These are phyloP conservation scores for Candida loeiensis DNA, from an alignment of 805 yeast species.

Conservation along the genomic window DNA sequence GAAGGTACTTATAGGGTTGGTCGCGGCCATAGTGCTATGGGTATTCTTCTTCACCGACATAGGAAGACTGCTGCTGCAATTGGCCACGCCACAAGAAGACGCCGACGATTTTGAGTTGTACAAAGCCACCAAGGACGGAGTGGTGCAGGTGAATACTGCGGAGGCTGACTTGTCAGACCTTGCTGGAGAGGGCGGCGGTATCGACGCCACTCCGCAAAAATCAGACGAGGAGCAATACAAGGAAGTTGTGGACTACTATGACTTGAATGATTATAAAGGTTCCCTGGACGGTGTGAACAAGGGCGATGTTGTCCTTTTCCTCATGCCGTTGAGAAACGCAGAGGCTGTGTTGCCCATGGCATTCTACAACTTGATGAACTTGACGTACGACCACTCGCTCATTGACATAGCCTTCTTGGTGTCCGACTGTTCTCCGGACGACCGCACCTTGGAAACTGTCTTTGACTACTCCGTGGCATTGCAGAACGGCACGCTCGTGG, in stretches of 20 bases:
- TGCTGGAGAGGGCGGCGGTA: background rate
- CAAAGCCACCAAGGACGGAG: slow-evolving; percentile 32
- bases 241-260: slow-evolving; percentile 56
- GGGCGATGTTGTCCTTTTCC: slow-evolving; percentile 63
- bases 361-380: slow-evolving; percentile 80
- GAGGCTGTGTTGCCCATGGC: slow-evolving; percentile 73
- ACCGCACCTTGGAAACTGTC: slow-evolving; percentile 61
- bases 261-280: slow-evolving; percentile 57
- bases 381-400: slow-evolving; percentile 76
- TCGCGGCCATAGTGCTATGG: slow-evolving; percentile 10
- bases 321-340: slow-evolving; percentile 79
- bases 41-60: slow-evolving; percentile 6
- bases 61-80: background rate
- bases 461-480: slow-evolving; percentile 62
- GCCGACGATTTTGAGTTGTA: slow-evolving; percentile 22
- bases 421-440: slow-evolving; percentile 71
- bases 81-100: background rate
- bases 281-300: slow-evolving; percentile 43
- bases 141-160: slow-evolving; percentile 12
- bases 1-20: slow-evolving; percentile 8
- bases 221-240: slow-evolving; percentile 35
- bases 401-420: slow-evolving; percentile 80
- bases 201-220: slow-evolving; percentile 8
- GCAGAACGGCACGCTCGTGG: slow-evolving; percentile 65
- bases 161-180: slow-evolving; percentile 5